A percentile compares a stretch with the other conserved stretches of the same genome.
phyloP scores from a whole-genome alignment of 192 early-diverging fungal genomes.

The Coemansia sp. region DNA sequence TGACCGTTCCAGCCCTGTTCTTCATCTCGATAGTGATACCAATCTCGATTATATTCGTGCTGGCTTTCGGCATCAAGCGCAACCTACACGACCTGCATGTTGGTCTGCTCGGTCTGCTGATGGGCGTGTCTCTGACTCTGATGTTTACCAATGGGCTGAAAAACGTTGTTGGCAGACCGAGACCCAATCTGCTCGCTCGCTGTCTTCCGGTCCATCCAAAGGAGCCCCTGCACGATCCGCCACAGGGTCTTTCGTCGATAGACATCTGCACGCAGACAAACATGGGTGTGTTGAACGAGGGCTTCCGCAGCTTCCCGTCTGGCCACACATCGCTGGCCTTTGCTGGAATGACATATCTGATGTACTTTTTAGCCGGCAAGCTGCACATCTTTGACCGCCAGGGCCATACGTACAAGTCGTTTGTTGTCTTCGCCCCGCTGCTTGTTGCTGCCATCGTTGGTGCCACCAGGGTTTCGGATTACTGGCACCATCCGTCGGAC shows the following conservation, averaged over 20 bases:
- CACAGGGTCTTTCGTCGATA: slow-evolving; percentile 62
- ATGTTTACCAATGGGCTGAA: slow-evolving; percentile 60
- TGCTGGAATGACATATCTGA: slow-evolving; percentile 69
- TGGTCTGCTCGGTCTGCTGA: slow-evolving; percentile 51
- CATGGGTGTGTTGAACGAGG: slow-evolving; percentile 64
- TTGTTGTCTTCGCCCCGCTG: slow-evolving; percentile 57
- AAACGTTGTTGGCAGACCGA: slow-evolving; percentile 60
- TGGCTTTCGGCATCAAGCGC: slow-evolving; percentile 29
- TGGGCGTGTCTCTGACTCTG: slow-evolving; percentile 54
- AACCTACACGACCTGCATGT: slow-evolving; percentile 54
- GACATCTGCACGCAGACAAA: slow-evolving; percentile 64
- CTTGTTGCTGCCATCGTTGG: slow-evolving; percentile 57
- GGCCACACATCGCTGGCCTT: slow-evolving; percentile 85
- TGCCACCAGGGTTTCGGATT: slow-evolving; percentile 64
- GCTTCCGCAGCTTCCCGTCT: slow-evolving; percentile 82
- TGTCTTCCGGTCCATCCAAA: slow-evolving; percentile 30
- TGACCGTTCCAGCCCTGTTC: slow-evolving; percentile 46
- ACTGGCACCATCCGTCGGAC: slow-evolving; percentile 66
- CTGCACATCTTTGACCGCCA: slow-evolving; percentile 66
- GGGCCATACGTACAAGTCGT: slow-evolving; percentile 60
- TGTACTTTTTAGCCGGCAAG: slow-evolving; percentile 71
- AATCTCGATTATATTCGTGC: slow-evolving; percentile 14
- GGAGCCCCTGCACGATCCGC: slow-evolving; percentile 48
- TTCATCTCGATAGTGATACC: slow-evolving; percentile 34
- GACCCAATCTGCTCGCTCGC: slow-evolving; percentile 67